These are phyloP conservation scores for Exophiala bonariae DNA, from an alignment of 2,329 filamentous ascomycete species.

Conservation along the genomic window DNA sequence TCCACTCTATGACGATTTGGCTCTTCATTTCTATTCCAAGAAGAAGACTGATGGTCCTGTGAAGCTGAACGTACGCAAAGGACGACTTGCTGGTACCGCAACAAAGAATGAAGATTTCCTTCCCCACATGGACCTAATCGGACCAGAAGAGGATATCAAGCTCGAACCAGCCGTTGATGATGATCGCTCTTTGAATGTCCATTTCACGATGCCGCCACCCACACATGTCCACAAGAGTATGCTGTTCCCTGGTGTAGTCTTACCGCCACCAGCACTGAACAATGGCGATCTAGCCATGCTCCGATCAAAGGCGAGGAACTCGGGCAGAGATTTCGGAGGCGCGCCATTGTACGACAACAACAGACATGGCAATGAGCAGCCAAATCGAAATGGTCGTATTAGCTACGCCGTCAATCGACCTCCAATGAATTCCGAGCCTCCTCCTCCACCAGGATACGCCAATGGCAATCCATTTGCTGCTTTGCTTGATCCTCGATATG, in stretches of 20 bases:
- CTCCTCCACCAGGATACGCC: slow-evolving; percentile 12
- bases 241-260: slow-evolving; percentile 79
- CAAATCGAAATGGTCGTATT: slow-evolving; percentile 43
- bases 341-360: slow-evolving; percentile 57
- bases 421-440: slow-evolving; percentile 16
- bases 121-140: slow-evolving; percentile 77
- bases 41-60: slow-evolving; percentile 71
- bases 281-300: slow-evolving; percentile 73
- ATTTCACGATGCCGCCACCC: slow-evolving; percentile 78
- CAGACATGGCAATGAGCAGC: slow-evolving; percentile 32
- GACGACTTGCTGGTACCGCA: slow-evolving; percentile 74
- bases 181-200: slow-evolving; percentile 83
- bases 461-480: slow-evolving; percentile 47
- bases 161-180: slow-evolving; percentile 75
- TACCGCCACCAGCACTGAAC: slow-evolving; percentile 71
- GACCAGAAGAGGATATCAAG: slow-evolving; percentile 69
- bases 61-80: slow-evolving; percentile 72
- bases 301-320: slow-evolving; percentile 63
- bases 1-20: slow-evolving; percentile 81
- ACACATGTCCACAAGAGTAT: slow-evolving; percentile 84
- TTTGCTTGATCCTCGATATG: slow-evolving; percentile 47
- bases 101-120: slow-evolving; percentile 82
- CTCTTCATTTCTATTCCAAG: slow-evolving; percentile 87
- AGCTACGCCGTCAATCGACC: slow-evolving; percentile 50
- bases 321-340: slow-evolving; percentile 70